Evolutionary conservation across 2,329 filamentous ascomycete species (phyloP).

Genomic region (Teratosphaeria gauchensis): DNA sequence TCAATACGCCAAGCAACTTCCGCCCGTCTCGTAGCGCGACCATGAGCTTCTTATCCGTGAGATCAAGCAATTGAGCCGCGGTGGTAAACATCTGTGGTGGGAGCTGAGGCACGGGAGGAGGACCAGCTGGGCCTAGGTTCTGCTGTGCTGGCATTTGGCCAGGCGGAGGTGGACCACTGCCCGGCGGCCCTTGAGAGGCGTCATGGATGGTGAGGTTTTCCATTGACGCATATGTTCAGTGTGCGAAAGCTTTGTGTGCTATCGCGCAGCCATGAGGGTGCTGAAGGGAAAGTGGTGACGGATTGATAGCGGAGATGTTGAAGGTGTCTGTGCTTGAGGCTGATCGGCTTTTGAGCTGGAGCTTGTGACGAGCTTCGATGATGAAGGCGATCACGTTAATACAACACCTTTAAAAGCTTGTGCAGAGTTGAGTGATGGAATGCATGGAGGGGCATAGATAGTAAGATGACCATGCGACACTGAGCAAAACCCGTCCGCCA

Average conservation of each 20-base stretch:
- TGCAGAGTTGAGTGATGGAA: too few species aligned
- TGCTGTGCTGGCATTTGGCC: slow-evolving; percentile 1
- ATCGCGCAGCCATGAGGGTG: background rate
- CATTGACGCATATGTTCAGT: slow-evolving; percentile 17
- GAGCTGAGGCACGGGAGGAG: slow-evolving; percentile 49
- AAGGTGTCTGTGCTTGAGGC: background rate
- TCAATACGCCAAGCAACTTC: slow-evolving; percentile 83
- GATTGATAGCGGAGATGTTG: background rate
- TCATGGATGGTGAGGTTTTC: slow-evolving; percentile 26
- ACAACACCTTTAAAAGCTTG: background rate
- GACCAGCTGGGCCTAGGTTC: slow-evolving; percentile 11
- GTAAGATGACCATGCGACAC: background rate
- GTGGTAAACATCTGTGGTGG: slow-evolving; percentile 99
- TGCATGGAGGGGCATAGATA: background rate
- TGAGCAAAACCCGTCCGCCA: background rate
- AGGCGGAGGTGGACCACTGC: background rate
- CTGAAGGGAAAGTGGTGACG: background rate
- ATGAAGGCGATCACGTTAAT: background rate
- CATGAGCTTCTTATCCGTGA: slow-evolving; percentile 97
- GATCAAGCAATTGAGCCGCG: slow-evolving; percentile 84
- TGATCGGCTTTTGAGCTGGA: background rate
- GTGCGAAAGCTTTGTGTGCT: background rate
- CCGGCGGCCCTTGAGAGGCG: slow-evolving; percentile 7
- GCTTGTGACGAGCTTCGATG: background rate
- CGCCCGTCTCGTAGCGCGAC: slow-evolving; percentile 84